Evolutionary conservation across 129 eudicot species (phyloP).

Genomic region (Saussurea involucrata): DNA sequence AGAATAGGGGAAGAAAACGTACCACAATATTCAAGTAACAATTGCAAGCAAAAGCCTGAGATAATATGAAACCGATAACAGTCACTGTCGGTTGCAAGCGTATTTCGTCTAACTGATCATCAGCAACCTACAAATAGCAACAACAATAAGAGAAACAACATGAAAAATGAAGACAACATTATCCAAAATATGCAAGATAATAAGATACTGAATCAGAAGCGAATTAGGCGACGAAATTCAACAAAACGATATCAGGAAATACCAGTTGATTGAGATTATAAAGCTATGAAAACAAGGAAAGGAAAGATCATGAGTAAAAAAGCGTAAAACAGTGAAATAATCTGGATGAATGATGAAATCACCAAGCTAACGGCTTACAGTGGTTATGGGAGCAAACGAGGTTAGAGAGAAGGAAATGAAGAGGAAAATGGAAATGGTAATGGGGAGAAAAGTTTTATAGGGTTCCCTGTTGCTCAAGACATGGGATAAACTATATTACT

Average conservation of each 20-base stretch:
- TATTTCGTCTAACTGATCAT: conserved; percentile 13
- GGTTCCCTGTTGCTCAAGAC: conserved; percentile 22
- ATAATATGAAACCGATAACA: neutral
- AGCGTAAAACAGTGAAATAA: neutral
- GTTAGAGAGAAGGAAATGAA: neutral
- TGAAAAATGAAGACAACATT: conserved; percentile 5
- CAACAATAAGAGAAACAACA: neutral
- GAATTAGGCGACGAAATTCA: conserved; percentile 11
- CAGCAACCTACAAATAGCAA: conserved; percentile 11
- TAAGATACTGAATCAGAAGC: neutral
- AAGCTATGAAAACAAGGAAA: neutral
- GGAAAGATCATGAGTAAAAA: neutral
- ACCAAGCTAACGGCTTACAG: conserved; percentile 14
- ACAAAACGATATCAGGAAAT: neutral
- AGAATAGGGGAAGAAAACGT: neutral
- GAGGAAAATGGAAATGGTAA: neutral
- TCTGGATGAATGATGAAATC: neutral
- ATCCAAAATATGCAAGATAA: neutral
- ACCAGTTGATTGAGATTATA: neutral
- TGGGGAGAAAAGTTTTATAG: conserved; percentile 20
- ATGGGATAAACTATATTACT: neutral
- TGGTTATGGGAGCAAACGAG: conserved; percentile 6
- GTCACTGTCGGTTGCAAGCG: neutral
- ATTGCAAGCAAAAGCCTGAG: neutral
- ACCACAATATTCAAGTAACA: conserved; percentile 7